Base-by-base conservation (phyloP, 1,284 basidiomycete species). In the Puccinia triticina region DNA sequence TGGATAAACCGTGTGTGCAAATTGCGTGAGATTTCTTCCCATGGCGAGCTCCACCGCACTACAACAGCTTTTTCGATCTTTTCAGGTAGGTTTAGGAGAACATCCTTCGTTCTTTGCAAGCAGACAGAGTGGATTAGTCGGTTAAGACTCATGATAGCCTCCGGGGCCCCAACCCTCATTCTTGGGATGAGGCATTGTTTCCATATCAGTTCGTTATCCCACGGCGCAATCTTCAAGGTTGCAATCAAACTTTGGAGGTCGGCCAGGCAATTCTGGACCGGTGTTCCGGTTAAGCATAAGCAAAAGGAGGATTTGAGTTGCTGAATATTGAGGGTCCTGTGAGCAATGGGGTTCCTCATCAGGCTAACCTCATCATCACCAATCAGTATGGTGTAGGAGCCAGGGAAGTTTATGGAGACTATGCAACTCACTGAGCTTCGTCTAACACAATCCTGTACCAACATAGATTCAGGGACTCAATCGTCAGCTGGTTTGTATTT, bases 381-480 rank as follows among this genome's bases (percentile, higher is more conserved):
- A 12, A 64, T 64, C 34, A 7, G 29, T 64, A 7, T 37, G 18
- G 7, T 29, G 12, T 12, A 43, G 40, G 4, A 43, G 40, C 40
- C 12, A 12, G 12, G 40, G 40, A 43, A 12, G 40, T 43, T 43
- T 43, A 7, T 43, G 12, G 7, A 43, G 40, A 43, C 40, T 43
- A 43, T 43, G 40, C 40, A 4, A 43, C 59, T 64, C 18, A 64
- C 59, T 84, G 84, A 4, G 86, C 86, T 83, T 87, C 86, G 83
- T 87, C 86, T 21, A 87, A 84, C 8, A 87, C 85, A 34, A 87
- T 76, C 48, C 86, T 85, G 82, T 86, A 86, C 86, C 86, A 87
- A 77, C 86, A 86, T 82, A 87, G 85, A 16, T 37, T 18, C 26
- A 64, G 59, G 2, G 59, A 12, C 26, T 64, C 8, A 26, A 64